Evolutionary conservation across 805 yeast genomes (phyloP), one percentile per base, ranked within the genome.

Genomic region (Zygoascus bituminiphila): DNA sequence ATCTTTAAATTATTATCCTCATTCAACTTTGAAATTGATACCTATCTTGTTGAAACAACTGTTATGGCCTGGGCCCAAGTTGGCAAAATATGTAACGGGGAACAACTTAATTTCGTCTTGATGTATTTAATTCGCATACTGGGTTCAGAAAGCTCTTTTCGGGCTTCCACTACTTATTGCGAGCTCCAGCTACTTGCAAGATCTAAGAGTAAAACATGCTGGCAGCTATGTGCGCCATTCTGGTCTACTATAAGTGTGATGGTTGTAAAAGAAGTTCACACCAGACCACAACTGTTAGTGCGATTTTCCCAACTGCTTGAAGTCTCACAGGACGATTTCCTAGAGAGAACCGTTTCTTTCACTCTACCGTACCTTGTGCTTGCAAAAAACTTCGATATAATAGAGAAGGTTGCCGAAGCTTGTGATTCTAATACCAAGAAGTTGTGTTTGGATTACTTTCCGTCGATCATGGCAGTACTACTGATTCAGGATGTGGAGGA

Each of bases 151-250:
- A 81, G 81, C 60, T 78, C 77, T 46, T 83, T 82, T 56, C 80
- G 79, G 52, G 76, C 81, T 0, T 78, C 86, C 55, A 68, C 84
- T 55, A 88, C 88, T 0, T 79, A 80, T 53, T 82, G 81, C 58
- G 77, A 79, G 48, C 66, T 91, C 3, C 66, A 77, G 20, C 66
- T 73, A 29, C 72, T 84, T 10, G 82, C 96, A 0, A 57, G 66
- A 15, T 69, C 77, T 1, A 76, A 77, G 54, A 64, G 70, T 1
- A 66, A 76, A 31, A 78, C 95, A 0, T 82, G 95, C 0, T 88
- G 91, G 77, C 86, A 84, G 60, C 65, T 91, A 12, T 68, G 88
- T 19, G 78, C 85, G 6, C 95, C 96, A 0, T 85, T 78, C 52
- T 73, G 93, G 57, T 88, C 91, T 2, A 75, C 81, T 31, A 70